A percentile compares a stretch with the other conserved stretches of the same genome.
These are phyloP conservation scores for Didymella arachidicola DNA, from an alignment of 2,329 filamentous ascomycete species.

Conservation along the genomic window DNA sequence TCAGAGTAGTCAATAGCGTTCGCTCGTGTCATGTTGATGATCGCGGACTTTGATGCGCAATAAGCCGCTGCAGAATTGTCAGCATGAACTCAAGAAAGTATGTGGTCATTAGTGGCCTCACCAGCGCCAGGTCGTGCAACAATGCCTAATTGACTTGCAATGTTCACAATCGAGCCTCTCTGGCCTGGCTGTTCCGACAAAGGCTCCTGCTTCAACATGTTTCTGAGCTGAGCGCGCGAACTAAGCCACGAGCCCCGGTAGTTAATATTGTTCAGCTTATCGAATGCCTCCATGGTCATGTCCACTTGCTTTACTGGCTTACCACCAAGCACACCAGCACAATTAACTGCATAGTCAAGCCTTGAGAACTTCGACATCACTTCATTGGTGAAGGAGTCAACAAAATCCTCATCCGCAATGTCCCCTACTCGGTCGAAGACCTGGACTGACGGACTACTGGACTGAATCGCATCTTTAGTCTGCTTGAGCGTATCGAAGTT, in stretches of 20 bases:
- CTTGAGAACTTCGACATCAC: slow-evolving; percentile 52
- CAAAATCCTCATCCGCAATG: slow-evolving; percentile 57
- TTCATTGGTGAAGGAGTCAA: slow-evolving; percentile 53
- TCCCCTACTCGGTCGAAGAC: slow-evolving; percentile 55
- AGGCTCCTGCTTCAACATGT: slow-evolving; percentile 62
- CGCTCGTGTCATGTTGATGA: slow-evolving; percentile 65
- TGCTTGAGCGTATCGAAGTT: slow-evolving; percentile 52
- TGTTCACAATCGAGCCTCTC: slow-evolving; percentile 62
- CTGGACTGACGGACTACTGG: slow-evolving; percentile 39
- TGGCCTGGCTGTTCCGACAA: slow-evolving; percentile 47
- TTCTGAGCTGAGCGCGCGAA: slow-evolving; percentile 59
- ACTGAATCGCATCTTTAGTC: slow-evolving; percentile 33
- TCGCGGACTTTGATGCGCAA: slow-evolving; percentile 65
- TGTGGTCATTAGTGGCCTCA: slow-evolving; percentile 8
- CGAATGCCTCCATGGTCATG: slow-evolving; percentile 59
- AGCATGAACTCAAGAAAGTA: too few species aligned
- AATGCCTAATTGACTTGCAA: slow-evolving; percentile 61
- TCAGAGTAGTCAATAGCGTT: slow-evolving; percentile 65
- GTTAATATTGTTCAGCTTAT: slow-evolving; percentile 63
- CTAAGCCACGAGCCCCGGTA: slow-evolving; percentile 66
- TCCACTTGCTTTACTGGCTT: slow-evolving; percentile 55
- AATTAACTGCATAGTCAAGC: slow-evolving; percentile 65
- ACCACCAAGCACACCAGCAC: slow-evolving; percentile 61
- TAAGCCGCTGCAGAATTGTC: slow-evolving; percentile 58
- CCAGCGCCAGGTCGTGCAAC: slow-evolving; percentile 38